Base-by-base conservation (phyloP, 192 early-diverging fungal species). In the Kappamyces sp. region DNA sequence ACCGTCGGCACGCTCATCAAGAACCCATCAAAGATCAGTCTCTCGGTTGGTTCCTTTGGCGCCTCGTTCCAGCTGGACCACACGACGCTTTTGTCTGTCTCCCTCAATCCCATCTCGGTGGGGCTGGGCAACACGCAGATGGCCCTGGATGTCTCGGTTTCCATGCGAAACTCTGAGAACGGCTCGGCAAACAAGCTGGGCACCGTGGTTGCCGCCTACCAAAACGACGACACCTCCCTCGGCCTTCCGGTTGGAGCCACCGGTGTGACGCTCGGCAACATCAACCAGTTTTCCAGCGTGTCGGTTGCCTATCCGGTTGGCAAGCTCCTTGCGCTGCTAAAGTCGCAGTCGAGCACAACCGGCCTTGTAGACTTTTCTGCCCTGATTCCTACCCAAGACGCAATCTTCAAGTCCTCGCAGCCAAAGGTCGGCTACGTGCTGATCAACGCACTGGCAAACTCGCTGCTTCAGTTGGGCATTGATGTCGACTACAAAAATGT, bases 11-110 rank as follows among this genome's bases (percentile, higher is more conserved):
- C 57, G 5, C 51, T 54, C 30, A 41, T 70, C 42, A 40, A 55
- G 15, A 70, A 70, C 59, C 68, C 68, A n/a, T 15, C 41, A 58
- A 54, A 60, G 33, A 61, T 70, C 57, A 41, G 49, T 14, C 34
- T 70, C 14, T 65, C 68, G 30, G 12, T 70, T 2, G 68, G 68
- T 5, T 29, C 59, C 49, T 22, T 64, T 12, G 49, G 62, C 49
- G 36, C 52, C n/a, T 53, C 53, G 29, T 43, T 52, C 12, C 33
- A 58, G 7, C 48, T 70, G 33, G 54, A 61, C 35, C 50, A 64
- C 42, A 48, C 39, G 39, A 50, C 43, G 3, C 45, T 70, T 1
- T 8, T 61, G 14, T 53, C 36, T 47, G 40, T 70, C 11, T 53
- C 53, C 9, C 54, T 70, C 8, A 46, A 49, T 31, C 68, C 68